Evolutionary conservation across 2,329 filamentous ascomycete genomes (phyloP).

Genomic region (Tolypocladium tropicale): DNA sequence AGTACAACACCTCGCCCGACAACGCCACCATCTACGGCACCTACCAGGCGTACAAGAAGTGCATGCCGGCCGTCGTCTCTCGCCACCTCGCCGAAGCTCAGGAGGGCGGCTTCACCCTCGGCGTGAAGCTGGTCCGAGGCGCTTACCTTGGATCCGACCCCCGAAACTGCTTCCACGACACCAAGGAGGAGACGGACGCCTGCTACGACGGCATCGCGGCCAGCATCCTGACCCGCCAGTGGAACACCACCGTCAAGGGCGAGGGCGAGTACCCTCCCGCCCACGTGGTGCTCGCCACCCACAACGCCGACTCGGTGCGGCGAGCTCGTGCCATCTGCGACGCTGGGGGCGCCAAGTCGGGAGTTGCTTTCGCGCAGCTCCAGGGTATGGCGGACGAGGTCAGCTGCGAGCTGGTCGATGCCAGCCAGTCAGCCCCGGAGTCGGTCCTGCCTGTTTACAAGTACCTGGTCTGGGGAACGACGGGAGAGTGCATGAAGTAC

Average conservation of each 20-base stretch:
- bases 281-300: slow-evolving; percentile 66
- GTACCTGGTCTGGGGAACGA: slow-evolving; percentile 60
- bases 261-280: slow-evolving; percentile 42
- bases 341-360: slow-evolving; percentile 27
- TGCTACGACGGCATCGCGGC: slow-evolving; percentile 65
- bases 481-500: slow-evolving; percentile 79
- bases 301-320: slow-evolving; percentile 66
- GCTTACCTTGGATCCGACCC: slow-evolving; percentile 65
- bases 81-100: slow-evolving; percentile 49
- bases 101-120: slow-evolving; percentile 53
- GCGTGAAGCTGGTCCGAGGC: slow-evolving; percentile 66
- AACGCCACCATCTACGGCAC: slow-evolving; percentile 69
- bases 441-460: slow-evolving; percentile 52
- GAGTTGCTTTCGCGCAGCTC: slow-evolving; percentile 52
- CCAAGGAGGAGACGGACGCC: slow-evolving; percentile 58
- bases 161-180: slow-evolving; percentile 59
- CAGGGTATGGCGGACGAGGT: slow-evolving; percentile 96
- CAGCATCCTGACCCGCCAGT: slow-evolving; percentile 51
- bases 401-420: slow-evolving; percentile 49
- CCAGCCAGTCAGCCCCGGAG: slow-evolving; percentile 17
- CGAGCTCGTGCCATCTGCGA: slow-evolving; percentile 42
- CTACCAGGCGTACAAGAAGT: slow-evolving; percentile 69
- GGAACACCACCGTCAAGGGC: slow-evolving; percentile 23
- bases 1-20: slow-evolving; percentile 57
- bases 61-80: slow-evolving; percentile 44